Percentiles rank a stretch among this genome's conserved stretches.
These are phyloP conservation scores for Rhododendron molle DNA, from an alignment of 148 eudicot genomes.

Conservation along the genomic window DNA sequence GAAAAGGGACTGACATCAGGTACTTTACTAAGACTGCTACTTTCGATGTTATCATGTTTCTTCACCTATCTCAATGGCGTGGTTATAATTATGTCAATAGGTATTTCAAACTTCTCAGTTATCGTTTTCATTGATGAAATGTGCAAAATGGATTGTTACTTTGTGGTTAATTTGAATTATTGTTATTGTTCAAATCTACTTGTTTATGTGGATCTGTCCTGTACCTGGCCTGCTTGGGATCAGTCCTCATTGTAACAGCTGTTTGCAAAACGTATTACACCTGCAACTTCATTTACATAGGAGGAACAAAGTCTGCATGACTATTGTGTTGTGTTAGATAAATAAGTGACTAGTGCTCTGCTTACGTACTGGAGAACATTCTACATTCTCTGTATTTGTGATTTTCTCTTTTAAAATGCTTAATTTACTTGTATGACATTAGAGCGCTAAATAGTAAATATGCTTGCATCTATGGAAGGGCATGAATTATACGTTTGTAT, in stretches of 20 bases:
- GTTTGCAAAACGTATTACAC: not conserved
- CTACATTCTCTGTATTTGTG: not conserved
- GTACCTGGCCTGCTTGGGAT: not conserved
- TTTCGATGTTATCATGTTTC: not conserved
- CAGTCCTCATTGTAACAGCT: not conserved
- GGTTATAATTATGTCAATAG: not conserved
- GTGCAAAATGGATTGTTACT: not conserved
- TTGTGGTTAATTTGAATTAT: not conserved
- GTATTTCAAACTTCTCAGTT: not conserved
- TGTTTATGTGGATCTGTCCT: not conserved
- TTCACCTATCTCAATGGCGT: not conserved
- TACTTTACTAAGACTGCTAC: not conserved
- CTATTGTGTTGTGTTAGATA: not conserved
- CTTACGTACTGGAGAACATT: not conserved
- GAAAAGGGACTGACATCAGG: not conserved
- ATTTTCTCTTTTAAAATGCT: not conserved
- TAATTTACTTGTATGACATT: not conserved
- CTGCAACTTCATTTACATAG: not conserved
- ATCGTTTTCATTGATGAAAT: not conserved
- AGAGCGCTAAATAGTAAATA: not conserved
- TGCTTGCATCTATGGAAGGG: not conserved
- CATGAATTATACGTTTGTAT: not conserved
- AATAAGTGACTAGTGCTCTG: not conserved
- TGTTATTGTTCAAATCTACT: not conserved
- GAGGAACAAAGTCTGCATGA: not conserved